Evolutionary conservation across 805 yeast genomes (phyloP).

Genomic region (Candida andamanensis): DNA sequence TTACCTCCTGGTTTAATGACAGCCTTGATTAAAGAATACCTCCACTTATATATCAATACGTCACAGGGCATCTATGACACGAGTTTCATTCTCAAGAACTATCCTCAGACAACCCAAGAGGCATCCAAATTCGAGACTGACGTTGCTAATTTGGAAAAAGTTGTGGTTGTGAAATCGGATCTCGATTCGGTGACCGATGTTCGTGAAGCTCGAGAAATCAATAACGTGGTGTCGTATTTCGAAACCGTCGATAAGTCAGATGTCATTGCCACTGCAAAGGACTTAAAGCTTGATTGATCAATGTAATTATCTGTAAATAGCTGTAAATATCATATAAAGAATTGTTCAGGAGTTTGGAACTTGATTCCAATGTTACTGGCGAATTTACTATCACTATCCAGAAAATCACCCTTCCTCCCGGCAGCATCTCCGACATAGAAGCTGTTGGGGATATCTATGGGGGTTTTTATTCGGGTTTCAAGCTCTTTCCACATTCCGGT

Average conservation of each 20-base stretch:
- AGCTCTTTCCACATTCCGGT: constrained; percentile 72
- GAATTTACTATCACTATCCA: constrained; percentile 71
- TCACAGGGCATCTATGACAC: constrained; percentile 37
- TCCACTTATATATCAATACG: constrained; percentile 30
- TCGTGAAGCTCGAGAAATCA: constrained; percentile 21
- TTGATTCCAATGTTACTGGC: constrained; percentile 52
- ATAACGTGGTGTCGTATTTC: constrained; percentile 59
- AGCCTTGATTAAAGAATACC: constrained; percentile 41
- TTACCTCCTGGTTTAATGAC: constrained; percentile 46
- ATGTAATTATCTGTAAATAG: constrained; percentile 4
- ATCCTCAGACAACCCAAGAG: constrained; percentile 59
- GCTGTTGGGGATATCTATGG: constrained; percentile 41
- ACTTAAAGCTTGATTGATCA: constrained; percentile 9
- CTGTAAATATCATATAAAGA: constrained; percentile 26
- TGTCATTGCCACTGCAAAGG: constrained; percentile 13
- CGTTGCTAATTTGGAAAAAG: constrained; percentile 44
- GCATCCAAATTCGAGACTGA: constrained; percentile 73
- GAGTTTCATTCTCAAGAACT: constrained; percentile 48
- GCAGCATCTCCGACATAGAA: constrained; percentile 96
- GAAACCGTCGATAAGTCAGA: constrained; percentile 54
- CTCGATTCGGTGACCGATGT: constrained; percentile 12
- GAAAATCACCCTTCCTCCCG: constrained; percentile 72
- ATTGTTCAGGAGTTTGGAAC: constrained; percentile 65
- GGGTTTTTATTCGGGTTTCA: constrained; percentile 27
- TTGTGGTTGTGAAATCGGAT: constrained; percentile 32